A percentile compares a stretch with the other conserved stretches of the same genome.
phyloP scores from a whole-genome alignment of 352 stramenopile genomes.

The Aphanomyces cochlioides region DNA sequence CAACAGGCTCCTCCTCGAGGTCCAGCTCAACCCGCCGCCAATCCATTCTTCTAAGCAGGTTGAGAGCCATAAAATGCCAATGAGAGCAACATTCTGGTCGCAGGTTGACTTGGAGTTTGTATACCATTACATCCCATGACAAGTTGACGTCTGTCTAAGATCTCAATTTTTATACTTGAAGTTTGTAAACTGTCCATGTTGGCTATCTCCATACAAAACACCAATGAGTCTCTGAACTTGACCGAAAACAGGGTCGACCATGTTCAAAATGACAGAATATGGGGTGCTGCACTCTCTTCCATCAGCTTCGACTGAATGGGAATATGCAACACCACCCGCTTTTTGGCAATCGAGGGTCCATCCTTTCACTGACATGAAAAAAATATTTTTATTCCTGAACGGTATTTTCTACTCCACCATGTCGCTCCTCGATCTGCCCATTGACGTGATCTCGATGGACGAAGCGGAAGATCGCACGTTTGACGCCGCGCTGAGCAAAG shows the following conservation, averaged over 20 bases:
- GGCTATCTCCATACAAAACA: constrained; percentile 16
- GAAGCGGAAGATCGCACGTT: constrained; percentile 10
- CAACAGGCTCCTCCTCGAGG: neutral
- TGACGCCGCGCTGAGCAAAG: constrained; percentile 36
- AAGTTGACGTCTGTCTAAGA: no score
- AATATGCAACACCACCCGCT: no score
- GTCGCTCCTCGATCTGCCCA: constrained; percentile 27
- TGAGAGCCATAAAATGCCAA: no score
- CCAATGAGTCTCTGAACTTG: neutral
- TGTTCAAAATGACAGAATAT: no score
- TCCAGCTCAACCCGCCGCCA: constrained; percentile 2
- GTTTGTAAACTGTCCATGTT: constrained; percentile 9
- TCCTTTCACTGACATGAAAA: no score
- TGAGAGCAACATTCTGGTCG: no score
- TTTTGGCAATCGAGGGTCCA: no score
- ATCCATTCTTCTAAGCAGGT: constrained; percentile 30
- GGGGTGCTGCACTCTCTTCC: no score
- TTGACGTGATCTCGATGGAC: constrained; percentile 19
- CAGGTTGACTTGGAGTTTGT: no score
- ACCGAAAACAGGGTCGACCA: no score
- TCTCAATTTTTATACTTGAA: neutral
- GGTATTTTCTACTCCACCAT: constrained; percentile 12
- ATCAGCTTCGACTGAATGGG: no score
- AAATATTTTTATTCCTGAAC: constrained; percentile 16
- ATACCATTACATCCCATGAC: no score